These are phyloP conservation scores for Aspergillus taichungensis DNA, from an alignment of 495 filamentous ascomycete genomes.

Conservation along the genomic window DNA sequence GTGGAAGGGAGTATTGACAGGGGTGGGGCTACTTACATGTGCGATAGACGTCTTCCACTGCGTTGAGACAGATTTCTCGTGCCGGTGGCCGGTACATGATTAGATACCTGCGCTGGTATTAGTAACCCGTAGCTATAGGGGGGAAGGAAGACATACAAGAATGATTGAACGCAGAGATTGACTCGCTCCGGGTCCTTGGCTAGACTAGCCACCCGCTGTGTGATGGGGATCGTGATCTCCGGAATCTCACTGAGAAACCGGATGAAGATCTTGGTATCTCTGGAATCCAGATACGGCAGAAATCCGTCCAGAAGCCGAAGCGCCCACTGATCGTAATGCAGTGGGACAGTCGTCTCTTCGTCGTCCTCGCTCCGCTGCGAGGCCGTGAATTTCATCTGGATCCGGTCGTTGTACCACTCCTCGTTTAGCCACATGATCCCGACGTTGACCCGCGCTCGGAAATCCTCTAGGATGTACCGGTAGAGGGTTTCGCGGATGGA, in stretches of 20 bases:
- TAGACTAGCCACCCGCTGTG: constrained; percentile 67
- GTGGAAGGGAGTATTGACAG: neutral
- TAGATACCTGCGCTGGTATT: constrained; percentile 50
- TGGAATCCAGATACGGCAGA: constrained; percentile 72
- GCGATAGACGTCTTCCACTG: constrained; percentile 76
- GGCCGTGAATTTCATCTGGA: constrained; percentile 43
- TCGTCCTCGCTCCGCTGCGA: constrained; percentile 30
- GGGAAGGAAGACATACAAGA: constrained; percentile 40
- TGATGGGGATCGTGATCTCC: constrained; percentile 57
- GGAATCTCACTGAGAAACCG: constrained; percentile 90
- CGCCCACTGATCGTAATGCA: constrained; percentile 74
- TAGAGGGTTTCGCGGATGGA: constrained; percentile 72
- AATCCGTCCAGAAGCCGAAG: constrained; percentile 79
- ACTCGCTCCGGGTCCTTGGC: constrained; percentile 83
- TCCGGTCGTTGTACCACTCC: constrained; percentile 92
- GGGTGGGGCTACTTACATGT: constrained; percentile 34
- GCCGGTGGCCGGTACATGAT: constrained; percentile 81
- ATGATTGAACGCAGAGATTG: constrained; percentile 48
- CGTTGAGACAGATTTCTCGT: constrained; percentile 70
- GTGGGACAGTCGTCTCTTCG: constrained; percentile 24
- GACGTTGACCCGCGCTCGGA: constrained; percentile 73
- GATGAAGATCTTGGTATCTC: constrained; percentile 74
- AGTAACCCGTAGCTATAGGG: constrained; percentile 2
- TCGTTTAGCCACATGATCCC: constrained; percentile 90
- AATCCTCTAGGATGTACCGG: constrained; percentile 82